Evolutionary conservation across 768 basidiomycete species (phyloP).

Genomic region (Crassisporium funariophilum): DNA sequence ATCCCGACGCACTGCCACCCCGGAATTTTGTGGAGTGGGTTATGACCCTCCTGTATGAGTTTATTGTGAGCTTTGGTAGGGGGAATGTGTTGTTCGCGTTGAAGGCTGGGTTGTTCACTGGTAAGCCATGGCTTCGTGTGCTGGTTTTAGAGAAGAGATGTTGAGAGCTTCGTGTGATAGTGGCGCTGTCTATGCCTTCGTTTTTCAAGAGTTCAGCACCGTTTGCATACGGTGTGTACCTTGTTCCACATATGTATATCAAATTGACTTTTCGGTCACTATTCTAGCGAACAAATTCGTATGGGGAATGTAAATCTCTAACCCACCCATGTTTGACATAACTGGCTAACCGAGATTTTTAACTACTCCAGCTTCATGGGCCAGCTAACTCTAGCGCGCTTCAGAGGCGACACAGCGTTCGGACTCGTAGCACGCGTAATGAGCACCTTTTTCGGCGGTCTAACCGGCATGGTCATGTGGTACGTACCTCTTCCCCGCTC

Average conservation of each 20-base stretch:
- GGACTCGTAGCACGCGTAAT: slow-evolving; percentile 60
- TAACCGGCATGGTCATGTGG: slow-evolving; percentile 70
- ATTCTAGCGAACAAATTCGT: slow-evolving; percentile 59
- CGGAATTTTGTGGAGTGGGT: slow-evolving; percentile 55
- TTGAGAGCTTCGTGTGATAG: background rate
- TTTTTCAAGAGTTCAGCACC: slow-evolving; percentile 54
- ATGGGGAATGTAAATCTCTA: slow-evolving; percentile 65
- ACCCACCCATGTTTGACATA: too few relatives aligned
- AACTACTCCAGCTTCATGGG: slow-evolving; percentile 62
- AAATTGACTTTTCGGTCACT: slow-evolving; percentile 4
- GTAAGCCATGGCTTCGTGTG: background rate
- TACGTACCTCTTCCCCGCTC: too few relatives aligned
- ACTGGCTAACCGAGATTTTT: background rate
- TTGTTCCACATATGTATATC: slow-evolving; percentile 2
- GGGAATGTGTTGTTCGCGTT: slow-evolving; percentile 72
- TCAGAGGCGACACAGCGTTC: slow-evolving; percentile 75
- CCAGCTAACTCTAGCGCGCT: slow-evolving; percentile 69
- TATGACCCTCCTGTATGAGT: slow-evolving; percentile 47
- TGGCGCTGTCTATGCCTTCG: slow-evolving; percentile 60
- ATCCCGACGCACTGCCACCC: slow-evolving; percentile 78
- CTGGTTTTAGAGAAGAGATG: background rate
- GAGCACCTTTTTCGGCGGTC: slow-evolving; percentile 66
- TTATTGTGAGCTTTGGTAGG: slow-evolving; percentile 40
- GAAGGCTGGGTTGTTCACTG: slow-evolving; percentile 67
- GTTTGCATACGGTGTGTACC: slow-evolving; percentile 34